A percentile compares a stretch with the other conserved stretches of the same genome.
Conservation (phyloP, 331 rosid genomes). For the Malus hybrid region DNA sequence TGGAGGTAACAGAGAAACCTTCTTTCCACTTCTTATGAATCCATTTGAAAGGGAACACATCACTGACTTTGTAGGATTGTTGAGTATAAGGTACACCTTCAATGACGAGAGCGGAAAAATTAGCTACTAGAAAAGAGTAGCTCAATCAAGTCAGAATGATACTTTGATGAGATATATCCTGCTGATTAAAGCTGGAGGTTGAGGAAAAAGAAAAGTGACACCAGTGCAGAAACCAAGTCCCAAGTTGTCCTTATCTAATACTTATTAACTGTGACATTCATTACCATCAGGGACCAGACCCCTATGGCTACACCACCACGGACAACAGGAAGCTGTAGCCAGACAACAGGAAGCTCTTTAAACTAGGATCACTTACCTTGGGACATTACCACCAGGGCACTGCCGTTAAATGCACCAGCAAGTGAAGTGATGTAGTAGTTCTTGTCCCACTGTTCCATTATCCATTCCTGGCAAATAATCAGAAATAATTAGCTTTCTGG, state of each 20-base stretch:
- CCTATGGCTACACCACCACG: neutral
- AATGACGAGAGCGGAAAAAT: neutral
- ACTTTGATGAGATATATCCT: neutral
- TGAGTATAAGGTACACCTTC: constrained; percentile 40
- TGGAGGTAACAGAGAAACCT: constrained; percentile 42
- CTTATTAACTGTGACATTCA: too few relatives aligned
- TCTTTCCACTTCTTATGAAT: constrained; percentile 44
- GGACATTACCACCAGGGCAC: constrained; percentile 41
- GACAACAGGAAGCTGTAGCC: neutral
- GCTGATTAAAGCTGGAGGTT: neutral
- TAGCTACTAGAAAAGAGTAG: neutral
- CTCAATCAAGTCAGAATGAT: neutral
- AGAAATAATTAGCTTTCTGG: neutral
- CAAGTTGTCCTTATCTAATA: too few relatives aligned
- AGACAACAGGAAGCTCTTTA: neutral
- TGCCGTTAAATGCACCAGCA: constrained; percentile 33
- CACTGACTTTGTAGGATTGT: constrained; percentile 44
- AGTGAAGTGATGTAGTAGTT: constrained; percentile 39
- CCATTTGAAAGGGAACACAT: constrained; percentile 45
- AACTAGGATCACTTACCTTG: constrained; percentile 20
- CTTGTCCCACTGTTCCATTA: constrained; percentile 45
- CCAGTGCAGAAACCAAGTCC: neutral
- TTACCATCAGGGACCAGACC: too few relatives aligned
- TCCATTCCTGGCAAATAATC: constrained; percentile 31
- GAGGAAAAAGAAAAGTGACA: neutral